These are phyloP conservation scores for Eruca vesicaria DNA, from an alignment of 441 rosid species.

Conservation along the genomic window DNA sequence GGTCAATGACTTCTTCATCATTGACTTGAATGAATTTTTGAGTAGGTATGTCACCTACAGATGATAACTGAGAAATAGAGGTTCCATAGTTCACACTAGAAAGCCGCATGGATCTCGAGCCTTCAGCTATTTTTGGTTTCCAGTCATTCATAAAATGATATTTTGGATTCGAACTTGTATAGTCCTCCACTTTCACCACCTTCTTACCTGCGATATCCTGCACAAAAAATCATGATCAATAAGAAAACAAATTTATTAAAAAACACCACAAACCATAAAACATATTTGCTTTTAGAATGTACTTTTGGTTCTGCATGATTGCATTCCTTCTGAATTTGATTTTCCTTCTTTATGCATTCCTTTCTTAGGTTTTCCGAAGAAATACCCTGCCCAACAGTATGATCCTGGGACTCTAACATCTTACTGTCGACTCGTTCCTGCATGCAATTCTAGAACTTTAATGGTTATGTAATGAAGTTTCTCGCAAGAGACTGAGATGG, in stretches of 20 bases:
- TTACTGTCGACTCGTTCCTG: conserved; percentile 64
- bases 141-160: conserved; percentile 24
- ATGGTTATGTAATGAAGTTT: conserved; percentile 13
- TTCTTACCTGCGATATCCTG: conserved; percentile 56
- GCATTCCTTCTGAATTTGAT: conserved; percentile 35
- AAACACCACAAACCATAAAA: not conserved
- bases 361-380: conserved; percentile 35
- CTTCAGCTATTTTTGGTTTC: conserved; percentile 41
- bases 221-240: conserved; percentile 37
- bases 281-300: not conserved
- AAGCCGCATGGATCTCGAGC: conserved; percentile 26
- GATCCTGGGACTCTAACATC: conserved; percentile 33
- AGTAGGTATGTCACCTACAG: conserved; percentile 31
- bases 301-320: conserved; percentile 36
- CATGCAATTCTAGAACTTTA: conserved; percentile 34
- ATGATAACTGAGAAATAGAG: conserved; percentile 30
- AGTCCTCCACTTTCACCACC: conserved; percentile 32
- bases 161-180: conserved; percentile 33
- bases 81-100: conserved; percentile 33
- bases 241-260: conserved; percentile 5
- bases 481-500: conserved; percentile 19
- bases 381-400: conserved; percentile 31
- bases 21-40: conserved; percentile 41
- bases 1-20: conserved; percentile 51
- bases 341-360: conserved; percentile 37